Conservation (phyloP, 306 rosid species). For the Vicia faba region DNA sequence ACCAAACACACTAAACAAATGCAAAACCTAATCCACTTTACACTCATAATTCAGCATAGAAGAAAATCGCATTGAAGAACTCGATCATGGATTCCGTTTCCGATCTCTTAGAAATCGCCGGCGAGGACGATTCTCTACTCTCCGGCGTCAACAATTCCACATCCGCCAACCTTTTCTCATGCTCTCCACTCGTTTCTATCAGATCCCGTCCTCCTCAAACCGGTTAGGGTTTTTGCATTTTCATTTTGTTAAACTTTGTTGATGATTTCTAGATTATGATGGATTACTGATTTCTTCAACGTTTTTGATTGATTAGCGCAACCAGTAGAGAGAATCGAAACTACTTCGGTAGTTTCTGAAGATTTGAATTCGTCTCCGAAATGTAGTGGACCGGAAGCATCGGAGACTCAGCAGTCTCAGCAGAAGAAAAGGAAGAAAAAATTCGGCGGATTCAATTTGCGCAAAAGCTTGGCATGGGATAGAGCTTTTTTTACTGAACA, state of each 20-base stretch:
- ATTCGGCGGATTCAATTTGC: conserved; percentile 73
- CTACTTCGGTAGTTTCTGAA: conserved; percentile 13
- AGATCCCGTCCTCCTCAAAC: conserved; percentile 46
- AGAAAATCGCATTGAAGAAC: conserved; percentile 1
- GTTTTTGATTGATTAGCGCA: neutral
- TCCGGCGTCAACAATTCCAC: conserved; percentile 6
- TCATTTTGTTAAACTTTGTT: conserved; percentile 3
- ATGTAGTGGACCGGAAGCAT: conserved; percentile 49
- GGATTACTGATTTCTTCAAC: neutral
- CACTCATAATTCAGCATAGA: neutral
- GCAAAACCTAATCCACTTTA: conserved; percentile 29
- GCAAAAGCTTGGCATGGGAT: conserved; percentile 95
- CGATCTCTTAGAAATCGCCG: conserved; percentile 55
- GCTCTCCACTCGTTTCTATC: conserved; percentile 70
- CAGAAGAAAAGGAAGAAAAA: conserved; percentile 85
- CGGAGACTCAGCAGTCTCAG: conserved; percentile 58
- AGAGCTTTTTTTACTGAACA: conserved; percentile 88
- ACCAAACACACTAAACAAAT: conserved; percentile 1
- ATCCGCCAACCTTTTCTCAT: conserved; percentile 47
- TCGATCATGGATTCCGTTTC: conserved; percentile 60
- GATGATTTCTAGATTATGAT: neutral
- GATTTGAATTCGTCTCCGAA: conserved; percentile 25
- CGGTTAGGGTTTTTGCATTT: conserved; percentile 53
- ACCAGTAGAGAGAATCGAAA: conserved; percentile 39
- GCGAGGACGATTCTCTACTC: too few relatives aligned